These are phyloP conservation scores for Calonectria ilicicola DNA, from an alignment of 2,329 filamentous ascomycete genomes.

Conservation along the genomic window DNA sequence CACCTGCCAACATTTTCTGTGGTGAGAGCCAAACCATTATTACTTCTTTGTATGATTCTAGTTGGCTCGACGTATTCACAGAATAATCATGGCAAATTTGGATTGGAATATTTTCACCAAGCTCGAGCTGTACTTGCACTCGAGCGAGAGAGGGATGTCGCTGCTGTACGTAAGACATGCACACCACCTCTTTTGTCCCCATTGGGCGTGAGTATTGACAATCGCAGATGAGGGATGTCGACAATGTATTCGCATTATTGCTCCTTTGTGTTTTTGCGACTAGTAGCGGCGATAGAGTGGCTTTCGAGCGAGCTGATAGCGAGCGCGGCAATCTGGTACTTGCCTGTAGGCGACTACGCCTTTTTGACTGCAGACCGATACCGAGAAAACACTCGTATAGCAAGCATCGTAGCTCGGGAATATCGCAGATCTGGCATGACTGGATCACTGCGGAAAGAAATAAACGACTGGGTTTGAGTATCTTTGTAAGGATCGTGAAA, in stretches of 20 bases:
- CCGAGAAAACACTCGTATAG: neutral
- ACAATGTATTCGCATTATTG: neutral
- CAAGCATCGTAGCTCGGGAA: neutral
- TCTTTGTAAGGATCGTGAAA: neutral
- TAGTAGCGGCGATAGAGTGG: neutral
- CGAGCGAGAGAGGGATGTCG: neutral
- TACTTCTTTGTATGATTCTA: neutral
- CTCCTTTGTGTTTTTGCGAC: constrained; percentile 5
- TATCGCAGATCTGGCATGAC: neutral
- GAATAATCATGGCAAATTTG: constrained; percentile 3
- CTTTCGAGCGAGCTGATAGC: constrained; percentile 3
- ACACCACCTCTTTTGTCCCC: neutral
- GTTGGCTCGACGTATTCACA: neutral
- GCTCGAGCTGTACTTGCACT: constrained; percentile 8
- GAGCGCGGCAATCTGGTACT: constrained; percentile 3
- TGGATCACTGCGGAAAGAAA: neutral
- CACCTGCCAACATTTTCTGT: constrained; percentile 2
- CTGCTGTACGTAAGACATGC: neutral
- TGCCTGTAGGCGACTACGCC: neutral
- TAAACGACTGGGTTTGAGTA: neutral
- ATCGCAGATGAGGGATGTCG: neutral
- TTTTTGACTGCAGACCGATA: neutral
- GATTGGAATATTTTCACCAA: constrained; percentile 1
- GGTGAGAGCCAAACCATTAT: neutral
- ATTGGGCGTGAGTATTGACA: neutral